Conservation (phyloP, 2,329 filamentous ascomycete species). For the Penicillium decumbens region DNA sequence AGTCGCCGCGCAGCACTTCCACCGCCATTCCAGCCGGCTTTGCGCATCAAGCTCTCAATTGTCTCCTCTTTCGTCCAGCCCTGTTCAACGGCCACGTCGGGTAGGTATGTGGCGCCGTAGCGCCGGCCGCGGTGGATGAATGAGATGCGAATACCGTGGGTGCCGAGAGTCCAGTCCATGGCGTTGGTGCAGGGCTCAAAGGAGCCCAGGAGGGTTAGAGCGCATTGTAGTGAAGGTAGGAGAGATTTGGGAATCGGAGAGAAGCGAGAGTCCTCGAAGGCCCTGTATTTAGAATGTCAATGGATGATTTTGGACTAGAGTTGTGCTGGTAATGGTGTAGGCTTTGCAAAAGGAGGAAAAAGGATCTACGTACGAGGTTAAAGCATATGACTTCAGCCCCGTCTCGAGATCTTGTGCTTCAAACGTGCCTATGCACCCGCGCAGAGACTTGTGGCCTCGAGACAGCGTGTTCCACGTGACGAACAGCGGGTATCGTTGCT, state of each 20-base stretch:
- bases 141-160: conserved; percentile 79
- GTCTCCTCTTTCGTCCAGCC: conserved; percentile 95
- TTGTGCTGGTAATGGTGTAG: background rate
- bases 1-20: conserved; percentile 36
- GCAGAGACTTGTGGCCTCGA: conserved; percentile 61
- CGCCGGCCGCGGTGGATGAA: conserved; percentile 70
- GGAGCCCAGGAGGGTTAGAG: conserved; percentile 77
- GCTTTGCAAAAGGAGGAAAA: background rate
- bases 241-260: conserved; percentile 52
- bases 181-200: conserved; percentile 71
- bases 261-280: conserved; percentile 62
- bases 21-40: conserved; percentile 80
- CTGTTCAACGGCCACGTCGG: conserved; percentile 86
- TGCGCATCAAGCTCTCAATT: conserved; percentile 81
- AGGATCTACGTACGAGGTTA: conserved; percentile 61
- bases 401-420: conserved; percentile 66
- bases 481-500: conserved; percentile 67
- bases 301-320: background rate
- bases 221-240: conserved; percentile 46
- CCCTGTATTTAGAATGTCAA: conserved; percentile 37
- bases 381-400: conserved; percentile 73
- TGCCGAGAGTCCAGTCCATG: conserved; percentile 81
- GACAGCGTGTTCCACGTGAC: conserved; percentile 87
- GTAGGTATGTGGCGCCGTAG: conserved; percentile 84
- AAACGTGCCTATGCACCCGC: conserved; percentile 96